Evolutionary conservation across 108 stramenopile species (phyloP).

Genomic region (Thalassiosira profunda): DNA sequence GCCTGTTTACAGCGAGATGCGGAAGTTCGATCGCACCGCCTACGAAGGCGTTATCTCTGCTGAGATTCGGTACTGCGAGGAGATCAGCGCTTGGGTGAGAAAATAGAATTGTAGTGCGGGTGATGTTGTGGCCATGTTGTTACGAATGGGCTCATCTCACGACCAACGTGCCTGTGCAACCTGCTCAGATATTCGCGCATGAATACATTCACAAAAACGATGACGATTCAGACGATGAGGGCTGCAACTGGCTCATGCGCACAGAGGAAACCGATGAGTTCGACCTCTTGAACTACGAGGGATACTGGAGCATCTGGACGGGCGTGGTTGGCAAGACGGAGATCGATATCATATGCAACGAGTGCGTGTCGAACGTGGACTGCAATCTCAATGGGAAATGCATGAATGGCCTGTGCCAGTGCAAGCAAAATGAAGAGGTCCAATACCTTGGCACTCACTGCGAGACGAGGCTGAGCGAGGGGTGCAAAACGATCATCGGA

Average conservation of each 20-base stretch:
- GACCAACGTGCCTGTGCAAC: too few species aligned
- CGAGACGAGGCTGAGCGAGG: background rate
- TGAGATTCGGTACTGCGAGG: constrained; percentile 5
- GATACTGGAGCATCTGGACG: constrained; percentile 1
- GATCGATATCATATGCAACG: background rate
- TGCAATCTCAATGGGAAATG: constrained; percentile 7
- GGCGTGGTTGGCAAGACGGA: background rate
- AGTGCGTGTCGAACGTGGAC: background rate
- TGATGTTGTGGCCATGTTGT: too few species aligned
- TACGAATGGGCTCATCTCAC: too few species aligned
- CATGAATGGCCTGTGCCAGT: background rate
- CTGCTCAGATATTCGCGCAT: background rate
- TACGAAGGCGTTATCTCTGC: background rate
- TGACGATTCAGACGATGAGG: background rate
- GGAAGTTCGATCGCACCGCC: background rate
- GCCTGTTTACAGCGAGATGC: background rate
- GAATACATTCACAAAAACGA: background rate
- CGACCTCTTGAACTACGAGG: background rate
- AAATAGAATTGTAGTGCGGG: too few species aligned
- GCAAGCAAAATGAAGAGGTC: background rate
- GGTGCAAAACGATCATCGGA: background rate
- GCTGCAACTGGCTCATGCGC: constrained; percentile 2
- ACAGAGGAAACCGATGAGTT: background rate
- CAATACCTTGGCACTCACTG: background rate
- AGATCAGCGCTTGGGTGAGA: constrained; percentile 8